Evolutionary conservation across 1,139 yeast genomes (phyloP).

Genomic region (Zygoascus hellenicus): DNA sequence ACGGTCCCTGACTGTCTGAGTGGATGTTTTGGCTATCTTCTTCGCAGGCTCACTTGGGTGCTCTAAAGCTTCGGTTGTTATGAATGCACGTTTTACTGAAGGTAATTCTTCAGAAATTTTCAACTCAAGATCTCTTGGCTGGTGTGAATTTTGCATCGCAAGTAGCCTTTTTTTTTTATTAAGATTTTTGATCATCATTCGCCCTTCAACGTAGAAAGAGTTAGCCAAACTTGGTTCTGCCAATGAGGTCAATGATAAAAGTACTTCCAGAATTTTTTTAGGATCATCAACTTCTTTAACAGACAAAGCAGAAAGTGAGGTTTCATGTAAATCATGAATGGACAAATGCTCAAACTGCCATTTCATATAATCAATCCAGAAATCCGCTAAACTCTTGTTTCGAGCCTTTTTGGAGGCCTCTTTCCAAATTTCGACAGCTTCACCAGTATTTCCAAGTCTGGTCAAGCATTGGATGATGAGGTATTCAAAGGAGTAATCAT

Average conservation of each 20-base stretch:
- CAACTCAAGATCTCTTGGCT: no score
- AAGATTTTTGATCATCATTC: conserved; percentile 1
- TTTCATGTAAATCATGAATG: no score
- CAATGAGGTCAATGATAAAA: background rate
- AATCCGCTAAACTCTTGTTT: conserved; percentile 34
- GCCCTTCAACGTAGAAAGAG: background rate
- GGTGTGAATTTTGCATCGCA: background rate
- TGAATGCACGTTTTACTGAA: background rate
- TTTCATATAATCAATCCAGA: conserved; percentile 43
- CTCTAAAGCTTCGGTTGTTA: conserved; percentile 3
- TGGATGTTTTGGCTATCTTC: background rate
- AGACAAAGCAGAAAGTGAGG: background rate
- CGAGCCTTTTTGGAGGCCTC: conserved; percentile 32
- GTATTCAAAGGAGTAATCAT: conserved; percentile 17
- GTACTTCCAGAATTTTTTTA: conserved; percentile 1
- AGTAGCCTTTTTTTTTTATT: conserved; percentile 7
- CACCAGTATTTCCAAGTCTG: conserved; percentile 7
- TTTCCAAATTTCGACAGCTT: conserved; percentile 33
- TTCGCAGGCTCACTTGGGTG: background rate
- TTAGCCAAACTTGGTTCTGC: background rate
- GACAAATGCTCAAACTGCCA: background rate
- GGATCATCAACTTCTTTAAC: conserved; percentile 2
- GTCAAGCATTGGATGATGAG: conserved; percentile 12
- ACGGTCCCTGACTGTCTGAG: conserved; percentile 40
- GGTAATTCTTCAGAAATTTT: no score